Evolutionary conservation across 1,284 basidiomycete species (phyloP).

Genomic region (Cryptococcus sp.): DNA sequence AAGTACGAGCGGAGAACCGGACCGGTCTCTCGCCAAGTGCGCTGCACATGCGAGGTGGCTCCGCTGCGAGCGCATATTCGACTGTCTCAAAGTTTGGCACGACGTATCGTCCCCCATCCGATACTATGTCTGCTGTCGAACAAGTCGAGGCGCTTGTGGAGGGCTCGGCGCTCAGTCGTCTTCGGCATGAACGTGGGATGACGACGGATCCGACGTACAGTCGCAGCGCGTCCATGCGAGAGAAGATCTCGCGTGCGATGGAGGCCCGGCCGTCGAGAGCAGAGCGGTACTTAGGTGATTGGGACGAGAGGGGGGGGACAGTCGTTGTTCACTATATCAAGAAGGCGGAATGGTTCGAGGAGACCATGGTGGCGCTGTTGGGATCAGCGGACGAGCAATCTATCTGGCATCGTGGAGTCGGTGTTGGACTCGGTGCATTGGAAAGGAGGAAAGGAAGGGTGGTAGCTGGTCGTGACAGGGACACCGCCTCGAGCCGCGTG

Average conservation of each 20-base stretch:
- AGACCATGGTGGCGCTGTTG: slow-evolving; percentile 84
- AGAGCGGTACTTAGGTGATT: slow-evolving; percentile 63
- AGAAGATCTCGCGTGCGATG: slow-evolving; percentile 58
- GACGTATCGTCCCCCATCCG: slow-evolving; percentile 71
- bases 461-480: slow-evolving; percentile 1
- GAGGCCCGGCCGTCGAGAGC: slow-evolving; percentile 45
- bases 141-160: slow-evolving; percentile 91
- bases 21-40: slow-evolving; percentile 27
- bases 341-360: slow-evolving; percentile 93
- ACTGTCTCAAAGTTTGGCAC: slow-evolving; percentile 83
- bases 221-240: slow-evolving; percentile 13
- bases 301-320: slow-evolving; percentile 73
- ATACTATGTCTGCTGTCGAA: slow-evolving; percentile 65
- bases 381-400: slow-evolving; percentile 64
- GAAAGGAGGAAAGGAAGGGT: slow-evolving; percentile 25
- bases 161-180: slow-evolving; percentile 58
- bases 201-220: slow-evolving; percentile 7
- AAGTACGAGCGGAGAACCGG: slow-evolving; percentile 59
- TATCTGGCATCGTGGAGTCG: slow-evolving; percentile 25
- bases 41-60: slow-evolving; percentile 27
- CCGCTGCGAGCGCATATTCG: slow-evolving; percentile 64
- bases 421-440: slow-evolving; percentile 21
- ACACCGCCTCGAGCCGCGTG: not conserved
- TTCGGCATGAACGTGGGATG: slow-evolving; percentile 14
- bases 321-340: slow-evolving; percentile 96